Percentiles rank a stretch among this genome's conserved stretches.
Evolutionary conservation across 73 alveolate genomes (phyloP).

Genomic region (Durusdinium trenchii): DNA sequence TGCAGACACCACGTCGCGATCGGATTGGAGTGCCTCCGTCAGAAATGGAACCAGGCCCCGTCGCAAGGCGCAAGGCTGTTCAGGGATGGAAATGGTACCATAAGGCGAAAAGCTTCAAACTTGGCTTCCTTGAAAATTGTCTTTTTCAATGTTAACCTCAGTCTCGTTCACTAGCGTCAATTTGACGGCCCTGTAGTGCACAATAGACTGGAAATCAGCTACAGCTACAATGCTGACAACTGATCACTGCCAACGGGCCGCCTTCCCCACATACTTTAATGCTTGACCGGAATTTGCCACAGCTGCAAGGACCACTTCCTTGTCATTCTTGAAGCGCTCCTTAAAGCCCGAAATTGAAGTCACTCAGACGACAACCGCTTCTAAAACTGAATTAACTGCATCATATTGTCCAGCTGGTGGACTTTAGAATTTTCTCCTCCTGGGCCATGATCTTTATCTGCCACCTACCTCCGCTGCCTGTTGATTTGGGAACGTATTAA

Average conservation of each 20-base stretch:
- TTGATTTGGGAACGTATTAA: too few relatives aligned
- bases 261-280: slow-evolving; percentile 81
- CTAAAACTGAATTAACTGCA: neutral
- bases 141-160: neutral
- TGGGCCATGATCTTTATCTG: too few relatives aligned
- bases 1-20: slow-evolving; percentile 72
- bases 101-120: neutral
- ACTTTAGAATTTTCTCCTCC: too few relatives aligned
- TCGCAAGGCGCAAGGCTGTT: neutral
- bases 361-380: neutral
- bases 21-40: slow-evolving; percentile 56
- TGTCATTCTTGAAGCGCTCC: slow-evolving; percentile 89
- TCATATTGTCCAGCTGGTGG: too few relatives aligned
- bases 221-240: too few relatives aligned
- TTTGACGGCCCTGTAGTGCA: too few relatives aligned
- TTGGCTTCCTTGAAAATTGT: neutral
- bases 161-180: too few relatives aligned
- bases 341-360: neutral
- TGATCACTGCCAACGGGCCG: neutral
- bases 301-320: slow-evolving; percentile 81
- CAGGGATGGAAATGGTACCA: neutral
- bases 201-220: too few relatives aligned
- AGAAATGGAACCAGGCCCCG: neutral
- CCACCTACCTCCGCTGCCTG: too few relatives aligned
- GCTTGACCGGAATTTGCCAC: slow-evolving; percentile 80